Base-by-base conservation (phyloP, 2,329 filamentous ascomycete species). In the Apiospora pterosperma region DNA sequence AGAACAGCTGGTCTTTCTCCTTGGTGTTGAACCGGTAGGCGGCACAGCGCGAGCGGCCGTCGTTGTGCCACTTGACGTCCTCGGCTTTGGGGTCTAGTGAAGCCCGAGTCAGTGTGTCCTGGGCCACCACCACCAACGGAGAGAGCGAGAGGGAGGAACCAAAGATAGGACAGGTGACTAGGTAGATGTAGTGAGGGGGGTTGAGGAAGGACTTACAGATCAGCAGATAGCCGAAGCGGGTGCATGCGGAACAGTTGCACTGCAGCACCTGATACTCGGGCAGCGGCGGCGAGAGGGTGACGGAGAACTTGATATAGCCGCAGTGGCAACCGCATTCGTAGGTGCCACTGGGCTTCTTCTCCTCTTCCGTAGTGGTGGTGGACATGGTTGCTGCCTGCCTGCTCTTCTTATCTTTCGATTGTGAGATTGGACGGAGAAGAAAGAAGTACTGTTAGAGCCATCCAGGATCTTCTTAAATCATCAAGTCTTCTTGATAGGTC, bases 201-300 rank as follows among this genome's bases (percentile, higher is more conserved):
- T 34, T 36, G 42, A 39, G 44, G 28, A 5, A 19, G 12, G 1
- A 74, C 76, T 65, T 70, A 81, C 80, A 84, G 52, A 85, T 76
- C 34, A 85, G 76, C 28, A 85, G 75, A 65, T 85, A 85, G 0
- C 84, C 84, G 39, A 81, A 78, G n/a, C 81, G 77, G 1, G 75
- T 72, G 70, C 84, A 86, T 64, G 82, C 81, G 39, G 84, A 86
- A 72, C 85, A 87, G 69, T 81, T 84, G 77, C 85, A 87, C 23
- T 79, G 71, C n/a, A 81, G 59, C 4, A 84, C 78, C 65, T 77
- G 73, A 67, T 81, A 76, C 67, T 81, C 74, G 4, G 79, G 76
- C 34, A 86, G 75, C 31, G 82, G 79, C 28, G 83, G 82, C 36
- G 80, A 81, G 55, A 86, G 76, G 23, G 77, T 80, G 34, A 84